Evolutionary conservation across 169 alveolate genomes (phyloP), one percentile per base, ranked within the genome.

Genomic region (Plasmodium inui): DNA sequence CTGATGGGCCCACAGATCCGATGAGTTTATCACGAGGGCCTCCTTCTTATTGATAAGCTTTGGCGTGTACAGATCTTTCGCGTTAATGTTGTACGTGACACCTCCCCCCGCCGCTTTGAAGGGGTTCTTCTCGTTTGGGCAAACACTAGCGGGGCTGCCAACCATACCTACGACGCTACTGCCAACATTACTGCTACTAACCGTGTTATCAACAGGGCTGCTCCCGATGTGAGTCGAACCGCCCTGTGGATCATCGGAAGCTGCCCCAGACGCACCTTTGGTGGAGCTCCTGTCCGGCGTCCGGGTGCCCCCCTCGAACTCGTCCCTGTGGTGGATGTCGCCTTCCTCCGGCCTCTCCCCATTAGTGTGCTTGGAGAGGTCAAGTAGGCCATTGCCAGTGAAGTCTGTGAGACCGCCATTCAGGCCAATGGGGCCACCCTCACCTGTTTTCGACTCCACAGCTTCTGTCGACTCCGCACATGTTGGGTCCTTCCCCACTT

Each of bases 1-100:
- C 78, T 92, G 94, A 37, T 92, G 97, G 30, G 97, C 96, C 97
- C 97, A 96, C 67, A 95, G 81, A 44, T 93, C 97, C 19, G 92
- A 76, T 61, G 97, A 90, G 83, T 96, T 97, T 12, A 96, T 95
- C 26, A 94, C 97, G 22, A 94, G 83, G n/a, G 96, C 95, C 79
- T 95, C 97, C 19, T 84, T 79, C 70, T 83, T 80, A 17, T 57
- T 82, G 53, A 82, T 55, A 30, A 89, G 82, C 32, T 89, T 89
- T 22, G 88, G 88, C 3, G 90, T 26, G 53, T 79, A 67, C 28
- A 79, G 30, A 37, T 89, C 94, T 71, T 79, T 89, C 14, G 55
- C 67, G 30, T 89, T 79, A 0, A 78, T 61, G n/a, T 79, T 89
- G 72, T 89, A 89, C 5, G 90, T 39, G 28, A 79, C 72, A 3